Evolutionary conservation across 1,139 yeast species (phyloP), one percentile per base, ranked within the genome.

Genomic region (Chernovozyma sophiae-reginae): DNA sequence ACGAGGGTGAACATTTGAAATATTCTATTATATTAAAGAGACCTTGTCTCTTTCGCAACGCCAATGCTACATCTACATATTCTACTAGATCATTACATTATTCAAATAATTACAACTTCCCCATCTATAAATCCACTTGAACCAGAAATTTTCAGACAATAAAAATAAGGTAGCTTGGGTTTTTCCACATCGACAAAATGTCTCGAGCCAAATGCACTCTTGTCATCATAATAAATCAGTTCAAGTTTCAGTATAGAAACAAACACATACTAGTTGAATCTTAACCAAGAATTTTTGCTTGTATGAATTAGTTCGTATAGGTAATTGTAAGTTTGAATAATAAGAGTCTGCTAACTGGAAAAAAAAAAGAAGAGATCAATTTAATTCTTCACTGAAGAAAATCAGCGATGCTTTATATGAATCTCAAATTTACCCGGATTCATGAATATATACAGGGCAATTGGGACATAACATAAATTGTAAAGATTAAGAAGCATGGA

Each of bases 201-300:
- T 81, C 92, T 84, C 92, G 94, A 84, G 94, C 92, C 94, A 84
- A 84, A 84, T 84, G 94, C 94, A 83, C 92, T 84, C 90, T 61
- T 64, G 81, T 82, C 90, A 82, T 82, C 90, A 81, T 75, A 36
- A 35, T 33, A 41, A 16, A 31, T 17, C 22, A 6, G 31, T 28
- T 28, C 31, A 28, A 10, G 19, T 12, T 17, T 28, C 13, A 25
- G 17, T 13, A 28, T 13, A 28, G 31, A 28, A 28, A 20, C 25
- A 11, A 23, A 31, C 33, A 8, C 19, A 16, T 31, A 31, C 19
- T 10, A 24, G 19, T 14, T 14, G 4, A 32, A 16, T 32, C 30
- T 25, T 15, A 15, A 17, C 30, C 18, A 20, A 32, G 29, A 24
- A n/a, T 19, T 16, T 4, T 23, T 13, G 34, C 29, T 29, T 15